Conservation (phyloP, 2,329 filamentous ascomycete species). For the Epichloe typhina region DNA sequence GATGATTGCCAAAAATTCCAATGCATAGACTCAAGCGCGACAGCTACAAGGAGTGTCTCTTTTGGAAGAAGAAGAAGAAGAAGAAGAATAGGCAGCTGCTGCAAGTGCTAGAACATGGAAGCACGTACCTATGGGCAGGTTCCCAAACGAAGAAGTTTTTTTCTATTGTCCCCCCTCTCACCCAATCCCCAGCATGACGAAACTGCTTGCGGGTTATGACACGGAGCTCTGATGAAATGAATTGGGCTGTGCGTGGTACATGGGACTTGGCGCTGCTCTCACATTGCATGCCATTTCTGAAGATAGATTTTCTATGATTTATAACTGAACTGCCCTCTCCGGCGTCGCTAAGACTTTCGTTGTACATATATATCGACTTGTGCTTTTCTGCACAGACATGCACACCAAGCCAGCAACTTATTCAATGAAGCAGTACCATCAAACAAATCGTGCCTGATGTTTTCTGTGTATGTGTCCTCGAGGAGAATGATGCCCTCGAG, state of each 20-base stretch:
- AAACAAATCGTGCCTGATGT: too few species aligned
- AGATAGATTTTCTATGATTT: constrained; percentile 1
- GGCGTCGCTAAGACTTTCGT: not conserved
- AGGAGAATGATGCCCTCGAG: too few species aligned
- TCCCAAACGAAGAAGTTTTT: not conserved
- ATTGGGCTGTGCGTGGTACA: not conserved
- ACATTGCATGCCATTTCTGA: not conserved
- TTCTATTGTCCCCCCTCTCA: not conserved
- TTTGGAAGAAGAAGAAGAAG: not conserved
- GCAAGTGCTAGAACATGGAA: not conserved
- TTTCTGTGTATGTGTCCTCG: too few species aligned
- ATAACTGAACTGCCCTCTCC: not conserved
- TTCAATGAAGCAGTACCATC: not conserved
- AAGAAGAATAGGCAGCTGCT: not conserved
- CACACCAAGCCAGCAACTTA: not conserved
- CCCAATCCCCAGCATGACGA: constrained; percentile 1
- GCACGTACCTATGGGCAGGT: not conserved
- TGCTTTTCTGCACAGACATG: not conserved
- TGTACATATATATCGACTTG: constrained; percentile 3
- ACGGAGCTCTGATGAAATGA: not conserved
- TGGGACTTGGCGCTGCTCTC: not conserved
- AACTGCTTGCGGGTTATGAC: constrained; percentile 1
- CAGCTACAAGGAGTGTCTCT: not conserved
- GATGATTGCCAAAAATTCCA: not conserved
- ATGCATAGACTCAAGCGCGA: not conserved